phyloP scores from a whole-genome alignment of 2,329 filamentous ascomycete species.

The Parascedosporium putredinis region DNA sequence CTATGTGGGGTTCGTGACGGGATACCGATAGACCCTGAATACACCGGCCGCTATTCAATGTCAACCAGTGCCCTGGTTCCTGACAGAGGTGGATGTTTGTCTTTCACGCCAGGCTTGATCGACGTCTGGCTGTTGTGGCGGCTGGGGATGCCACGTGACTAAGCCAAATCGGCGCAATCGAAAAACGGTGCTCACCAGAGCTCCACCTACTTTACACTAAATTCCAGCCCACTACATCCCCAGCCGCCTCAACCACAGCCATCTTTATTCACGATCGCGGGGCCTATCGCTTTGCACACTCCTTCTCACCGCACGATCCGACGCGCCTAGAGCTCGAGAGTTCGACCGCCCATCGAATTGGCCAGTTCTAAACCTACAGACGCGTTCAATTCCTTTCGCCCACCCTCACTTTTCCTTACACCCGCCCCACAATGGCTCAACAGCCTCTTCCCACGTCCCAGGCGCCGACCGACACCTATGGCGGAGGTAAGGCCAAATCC shows the following conservation, averaged over 20 bases:
- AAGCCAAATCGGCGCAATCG: no score
- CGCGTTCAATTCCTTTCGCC: not conserved
- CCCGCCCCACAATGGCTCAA: conserved; percentile 37
- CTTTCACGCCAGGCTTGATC: no score
- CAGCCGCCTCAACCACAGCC: not conserved
- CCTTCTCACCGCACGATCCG: not conserved
- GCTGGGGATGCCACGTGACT: no score
- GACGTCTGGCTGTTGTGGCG: no score
- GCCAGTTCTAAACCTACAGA: no score
- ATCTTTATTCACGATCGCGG: not conserved
- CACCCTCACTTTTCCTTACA: conserved; percentile 8
- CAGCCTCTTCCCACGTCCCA: conserved; percentile 45
- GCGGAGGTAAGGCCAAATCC: conserved; percentile 38
- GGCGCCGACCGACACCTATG: conserved; percentile 53
- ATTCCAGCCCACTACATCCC: not conserved
- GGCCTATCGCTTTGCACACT: not conserved
- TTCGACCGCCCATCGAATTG: no score
- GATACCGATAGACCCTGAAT: no score
- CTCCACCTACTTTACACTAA: not conserved
- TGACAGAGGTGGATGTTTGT: no score
- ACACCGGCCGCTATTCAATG: no score
- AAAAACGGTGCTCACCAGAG: no score
- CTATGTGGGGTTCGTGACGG: no score
- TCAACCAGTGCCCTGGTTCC: no score
- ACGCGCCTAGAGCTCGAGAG: not conserved